These are phyloP conservation scores for Brassica rapa DNA, from an alignment of 345 rosid genomes.

Conservation along the genomic window DNA sequence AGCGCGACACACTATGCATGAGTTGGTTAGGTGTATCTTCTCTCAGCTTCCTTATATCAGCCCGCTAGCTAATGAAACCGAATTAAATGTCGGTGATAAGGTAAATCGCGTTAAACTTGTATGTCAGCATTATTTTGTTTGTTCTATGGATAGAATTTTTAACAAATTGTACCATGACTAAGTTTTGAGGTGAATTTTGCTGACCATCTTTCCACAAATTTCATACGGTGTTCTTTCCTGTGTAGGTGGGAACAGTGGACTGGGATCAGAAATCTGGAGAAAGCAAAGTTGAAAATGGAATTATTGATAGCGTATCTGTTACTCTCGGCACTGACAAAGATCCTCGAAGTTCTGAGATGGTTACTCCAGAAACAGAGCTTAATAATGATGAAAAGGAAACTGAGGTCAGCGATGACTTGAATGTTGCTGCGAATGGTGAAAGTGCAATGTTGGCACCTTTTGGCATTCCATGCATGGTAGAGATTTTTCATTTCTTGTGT, in stretches of 20 bases:
- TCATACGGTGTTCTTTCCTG: constrained; percentile 28
- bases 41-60: constrained; percentile 58
- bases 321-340: constrained; percentile 35
- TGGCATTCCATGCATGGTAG: constrained; percentile 81
- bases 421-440: constrained; percentile 48
- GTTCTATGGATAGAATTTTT: constrained; percentile 10
- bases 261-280: constrained; percentile 43
- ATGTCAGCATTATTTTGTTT: background rate
- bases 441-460: constrained; percentile 56
- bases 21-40: constrained; percentile 70
- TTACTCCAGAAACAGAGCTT: constrained; percentile 31
- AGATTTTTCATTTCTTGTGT: constrained; percentile 68
- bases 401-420: constrained; percentile 38
- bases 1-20: constrained; percentile 77
- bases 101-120: constrained; percentile 33
- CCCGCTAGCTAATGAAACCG: constrained; percentile 35
- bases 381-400: constrained; percentile 38
- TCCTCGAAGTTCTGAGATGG: constrained; percentile 37
- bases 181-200: constrained; percentile 17
- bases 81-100: constrained; percentile 35
- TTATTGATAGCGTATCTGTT: constrained; percentile 38
- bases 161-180: constrained; percentile 20
- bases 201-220: constrained; percentile 10
- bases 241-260: constrained; percentile 49
- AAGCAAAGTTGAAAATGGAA: constrained; percentile 52